These are phyloP conservation scores for Dryas integrifolia DNA, from an alignment of 331 rosid species.

Conservation along the genomic window DNA sequence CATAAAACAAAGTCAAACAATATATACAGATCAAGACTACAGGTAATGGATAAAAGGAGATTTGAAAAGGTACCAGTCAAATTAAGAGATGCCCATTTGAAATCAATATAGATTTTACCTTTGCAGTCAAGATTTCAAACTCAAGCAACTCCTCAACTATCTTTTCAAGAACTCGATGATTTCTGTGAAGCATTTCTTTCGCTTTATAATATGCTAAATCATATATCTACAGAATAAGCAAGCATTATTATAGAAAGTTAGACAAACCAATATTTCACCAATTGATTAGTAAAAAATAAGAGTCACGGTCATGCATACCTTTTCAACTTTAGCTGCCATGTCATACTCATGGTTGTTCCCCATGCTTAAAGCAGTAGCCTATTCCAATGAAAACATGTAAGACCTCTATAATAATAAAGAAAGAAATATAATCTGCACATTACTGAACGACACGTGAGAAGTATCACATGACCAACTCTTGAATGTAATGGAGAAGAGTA, in stretches of 20 bases:
- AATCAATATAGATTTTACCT: slow-evolving; percentile 47
- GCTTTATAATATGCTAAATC: slow-evolving; percentile 88
- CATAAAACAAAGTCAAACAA: slow-evolving; percentile 18
- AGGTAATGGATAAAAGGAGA: slow-evolving; percentile 3
- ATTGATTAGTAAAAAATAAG: background rate
- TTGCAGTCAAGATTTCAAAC: slow-evolving; percentile 81
- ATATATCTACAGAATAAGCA: slow-evolving; percentile 48
- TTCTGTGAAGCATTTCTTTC: slow-evolving; percentile 66
- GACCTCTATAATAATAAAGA: background rate
- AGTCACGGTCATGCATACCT: slow-evolving; percentile 37
- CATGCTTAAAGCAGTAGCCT: slow-evolving; percentile 83
- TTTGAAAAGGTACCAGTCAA: background rate
- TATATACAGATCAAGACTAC: slow-evolving; percentile 11
- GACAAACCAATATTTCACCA: background rate
- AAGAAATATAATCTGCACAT: background rate
- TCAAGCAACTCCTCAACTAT: slow-evolving; percentile 78
- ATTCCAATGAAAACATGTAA: slow-evolving; percentile 27
- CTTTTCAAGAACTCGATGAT: slow-evolving; percentile 76
- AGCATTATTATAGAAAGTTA: background rate
- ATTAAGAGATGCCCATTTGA: slow-evolving; percentile 12
- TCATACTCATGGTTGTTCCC: slow-evolving; percentile 80
- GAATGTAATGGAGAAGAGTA: slow-evolving; percentile 43
- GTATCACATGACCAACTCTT: slow-evolving; percentile 15
- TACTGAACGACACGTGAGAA: background rate
- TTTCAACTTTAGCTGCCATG: slow-evolving; percentile 84